phyloP scores from a whole-genome alignment of 2,329 filamentous ascomycete species.

The Colletotrichum truncatum region DNA sequence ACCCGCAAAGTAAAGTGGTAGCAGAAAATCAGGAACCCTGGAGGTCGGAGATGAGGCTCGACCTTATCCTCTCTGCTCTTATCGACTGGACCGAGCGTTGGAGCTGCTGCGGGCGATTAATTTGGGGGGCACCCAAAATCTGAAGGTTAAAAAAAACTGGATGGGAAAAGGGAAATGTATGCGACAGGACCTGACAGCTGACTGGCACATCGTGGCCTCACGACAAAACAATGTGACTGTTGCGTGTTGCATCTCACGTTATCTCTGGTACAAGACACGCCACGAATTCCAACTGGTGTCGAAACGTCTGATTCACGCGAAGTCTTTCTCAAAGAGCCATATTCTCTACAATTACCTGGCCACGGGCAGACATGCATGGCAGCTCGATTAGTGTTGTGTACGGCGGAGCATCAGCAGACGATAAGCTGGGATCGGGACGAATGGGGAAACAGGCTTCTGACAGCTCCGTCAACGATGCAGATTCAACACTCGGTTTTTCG shows the following conservation, averaged over 20 bases:
- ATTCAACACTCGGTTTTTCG: neutral
- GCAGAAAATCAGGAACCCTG: slow-evolving; percentile 2
- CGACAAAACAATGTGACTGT: neutral
- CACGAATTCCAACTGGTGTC: neutral
- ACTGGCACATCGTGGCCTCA: slow-evolving; percentile 3
- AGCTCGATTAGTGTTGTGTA: neutral
- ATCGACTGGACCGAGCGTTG: neutral
- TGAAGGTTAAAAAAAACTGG: neutral
- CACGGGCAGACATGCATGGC: neutral
- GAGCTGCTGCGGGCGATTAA: neutral
- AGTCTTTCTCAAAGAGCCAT: neutral
- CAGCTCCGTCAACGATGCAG: neutral
- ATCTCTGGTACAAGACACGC: neutral
- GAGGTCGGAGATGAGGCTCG: slow-evolving; percentile 26
- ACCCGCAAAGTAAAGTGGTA: slow-evolving; percentile 1
- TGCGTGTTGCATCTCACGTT: slow-evolving; percentile 4
- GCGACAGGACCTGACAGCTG: neutral
- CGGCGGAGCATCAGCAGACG: slow-evolving; percentile 8
- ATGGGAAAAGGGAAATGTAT: neutral
- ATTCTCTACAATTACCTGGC: neutral
- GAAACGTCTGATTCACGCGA: neutral
- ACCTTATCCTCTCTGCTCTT: neutral
- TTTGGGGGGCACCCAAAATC: neutral
- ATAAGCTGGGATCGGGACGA: neutral
- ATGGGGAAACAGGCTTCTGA: slow-evolving; percentile 12